Conservation (phyloP, 2,329 filamentous ascomycete species). For the Exophiala dermatitidis region DNA sequence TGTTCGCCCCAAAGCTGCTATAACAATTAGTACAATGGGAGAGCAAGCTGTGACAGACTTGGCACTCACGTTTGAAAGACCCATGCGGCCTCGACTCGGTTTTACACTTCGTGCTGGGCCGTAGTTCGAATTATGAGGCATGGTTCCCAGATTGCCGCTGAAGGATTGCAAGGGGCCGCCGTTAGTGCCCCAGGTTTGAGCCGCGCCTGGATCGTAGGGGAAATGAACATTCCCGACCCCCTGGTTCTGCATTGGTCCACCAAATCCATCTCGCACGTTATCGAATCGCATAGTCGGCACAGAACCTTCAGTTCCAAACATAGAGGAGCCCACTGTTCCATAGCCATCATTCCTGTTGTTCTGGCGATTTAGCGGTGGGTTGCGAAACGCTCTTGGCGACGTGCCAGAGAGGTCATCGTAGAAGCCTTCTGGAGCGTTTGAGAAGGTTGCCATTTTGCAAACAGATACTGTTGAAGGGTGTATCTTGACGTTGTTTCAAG, state of each 20-base stretch:
- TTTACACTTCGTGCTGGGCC: conserved; percentile 49
- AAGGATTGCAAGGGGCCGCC: conserved; percentile 58
- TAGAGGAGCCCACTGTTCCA: conserved; percentile 56
- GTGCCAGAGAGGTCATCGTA: conserved; percentile 64
- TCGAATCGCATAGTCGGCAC: conserved; percentile 47
- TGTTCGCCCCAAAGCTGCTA: conserved; percentile 57
- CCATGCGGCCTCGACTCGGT: conserved; percentile 50
- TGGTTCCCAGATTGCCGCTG: conserved; percentile 39
- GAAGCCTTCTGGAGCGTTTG: conserved; percentile 53
- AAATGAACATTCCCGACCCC: conserved; percentile 51
- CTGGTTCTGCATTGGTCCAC: conserved; percentile 40
- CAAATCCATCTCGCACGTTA: conserved; percentile 46
- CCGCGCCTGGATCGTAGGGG: conserved; percentile 60
- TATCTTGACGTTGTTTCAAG: not conserved
- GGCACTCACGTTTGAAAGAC: conserved; percentile 64
- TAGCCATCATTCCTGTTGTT: conserved; percentile 60
- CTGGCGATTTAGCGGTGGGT: conserved; percentile 60
- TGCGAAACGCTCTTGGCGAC: conserved; percentile 66
- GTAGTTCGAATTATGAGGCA: conserved; percentile 37
- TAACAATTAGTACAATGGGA: conserved; percentile 8
- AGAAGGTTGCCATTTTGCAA: conserved; percentile 20
- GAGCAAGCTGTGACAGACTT: conserved; percentile 2
- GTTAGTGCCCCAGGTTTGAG: conserved; percentile 74
- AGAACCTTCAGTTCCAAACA: conserved; percentile 65
- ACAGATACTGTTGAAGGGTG: not conserved